Evolutionary conservation across 345 rosid genomes (phyloP).

Genomic region (Citrus maxima): DNA sequence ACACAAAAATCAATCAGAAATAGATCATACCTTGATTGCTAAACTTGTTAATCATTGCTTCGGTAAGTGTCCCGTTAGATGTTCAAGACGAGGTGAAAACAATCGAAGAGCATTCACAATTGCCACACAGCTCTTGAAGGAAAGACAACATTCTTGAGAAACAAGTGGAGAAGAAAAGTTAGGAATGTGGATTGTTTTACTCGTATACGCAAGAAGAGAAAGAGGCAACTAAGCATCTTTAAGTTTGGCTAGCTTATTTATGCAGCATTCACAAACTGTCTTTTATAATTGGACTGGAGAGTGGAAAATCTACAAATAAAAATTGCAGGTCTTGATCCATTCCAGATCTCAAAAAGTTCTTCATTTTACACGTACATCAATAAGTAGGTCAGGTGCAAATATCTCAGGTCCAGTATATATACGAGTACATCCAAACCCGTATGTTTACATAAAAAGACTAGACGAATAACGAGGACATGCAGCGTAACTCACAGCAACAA

Average conservation of each 20-base stretch:
- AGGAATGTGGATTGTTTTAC: background rate
- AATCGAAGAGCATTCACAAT: slow-evolving; percentile 79
- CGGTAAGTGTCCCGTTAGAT: slow-evolving; percentile 49
- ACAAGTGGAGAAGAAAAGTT: background rate
- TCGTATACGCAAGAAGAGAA: background rate
- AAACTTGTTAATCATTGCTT: slow-evolving; percentile 86
- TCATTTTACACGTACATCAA: too few relatives aligned
- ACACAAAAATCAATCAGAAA: background rate
- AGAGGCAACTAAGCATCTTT: background rate
- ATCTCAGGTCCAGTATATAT: too few relatives aligned
- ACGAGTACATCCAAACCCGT: too few relatives aligned
- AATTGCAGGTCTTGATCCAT: too few relatives aligned
- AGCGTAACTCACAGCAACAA: too few relatives aligned
- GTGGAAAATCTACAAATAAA: background rate
- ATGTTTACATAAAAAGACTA: too few relatives aligned
- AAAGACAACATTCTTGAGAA: slow-evolving; percentile 73
- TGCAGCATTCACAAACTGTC: background rate
- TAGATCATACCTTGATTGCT: slow-evolving; percentile 61
- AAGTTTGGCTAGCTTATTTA: background rate
- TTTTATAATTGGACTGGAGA: background rate
- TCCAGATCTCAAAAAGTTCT: too few relatives aligned
- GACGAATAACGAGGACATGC: too few relatives aligned
- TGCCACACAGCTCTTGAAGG: slow-evolving; percentile 85
- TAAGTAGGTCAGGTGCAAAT: too few relatives aligned
- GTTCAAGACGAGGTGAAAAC: slow-evolving; percentile 70